These are phyloP conservation scores for Fusarium sp. DNA, from an alignment of 2,329 filamentous ascomycete species.

Conservation along the genomic window DNA sequence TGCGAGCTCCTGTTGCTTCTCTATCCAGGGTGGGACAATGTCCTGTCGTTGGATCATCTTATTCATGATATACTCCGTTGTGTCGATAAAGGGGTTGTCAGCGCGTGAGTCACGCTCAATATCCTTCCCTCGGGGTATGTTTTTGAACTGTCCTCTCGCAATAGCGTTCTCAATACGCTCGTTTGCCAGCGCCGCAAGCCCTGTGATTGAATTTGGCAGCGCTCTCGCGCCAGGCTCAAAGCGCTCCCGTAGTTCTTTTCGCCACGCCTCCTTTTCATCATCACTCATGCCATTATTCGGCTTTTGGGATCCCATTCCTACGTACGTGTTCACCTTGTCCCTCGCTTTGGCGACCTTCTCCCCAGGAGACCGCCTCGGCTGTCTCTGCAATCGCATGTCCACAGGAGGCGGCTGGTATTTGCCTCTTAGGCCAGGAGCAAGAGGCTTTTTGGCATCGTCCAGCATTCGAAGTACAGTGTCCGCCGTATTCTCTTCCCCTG, in stretches of 20 bases:
- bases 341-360: constrained; percentile 66
- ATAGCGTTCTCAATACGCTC: constrained; percentile 95
- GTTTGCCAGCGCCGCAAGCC: constrained; percentile 86
- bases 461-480: constrained; percentile 89
- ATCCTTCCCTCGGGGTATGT: constrained; percentile 83
- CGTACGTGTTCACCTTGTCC: constrained; percentile 68
- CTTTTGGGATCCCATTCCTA: constrained; percentile 62
- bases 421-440: constrained; percentile 64
- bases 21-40: constrained; percentile 97
- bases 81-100: constrained; percentile 91
- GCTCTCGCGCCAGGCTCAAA: constrained; percentile 79
- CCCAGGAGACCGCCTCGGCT: constrained; percentile 56
- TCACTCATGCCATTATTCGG: constrained; percentile 69
- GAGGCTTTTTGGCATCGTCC: constrained; percentile 80
- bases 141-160: constrained; percentile 86
- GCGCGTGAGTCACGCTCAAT: constrained; percentile 86
- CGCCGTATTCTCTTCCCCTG: constrained; percentile 77
- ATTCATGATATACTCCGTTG: constrained; percentile 98
- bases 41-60: constrained; percentile 98
- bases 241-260: constrained; percentile 81
- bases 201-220: constrained; percentile 81
- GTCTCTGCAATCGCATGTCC: constrained; percentile 63
- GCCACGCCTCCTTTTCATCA: constrained; percentile 77
- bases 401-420: constrained; percentile 62
- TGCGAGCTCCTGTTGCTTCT: constrained; percentile 93